Evolutionary conservation across 2,329 filamentous ascomycete genomes (phyloP).

Genomic region (Arthrobotrys megalospora): DNA sequence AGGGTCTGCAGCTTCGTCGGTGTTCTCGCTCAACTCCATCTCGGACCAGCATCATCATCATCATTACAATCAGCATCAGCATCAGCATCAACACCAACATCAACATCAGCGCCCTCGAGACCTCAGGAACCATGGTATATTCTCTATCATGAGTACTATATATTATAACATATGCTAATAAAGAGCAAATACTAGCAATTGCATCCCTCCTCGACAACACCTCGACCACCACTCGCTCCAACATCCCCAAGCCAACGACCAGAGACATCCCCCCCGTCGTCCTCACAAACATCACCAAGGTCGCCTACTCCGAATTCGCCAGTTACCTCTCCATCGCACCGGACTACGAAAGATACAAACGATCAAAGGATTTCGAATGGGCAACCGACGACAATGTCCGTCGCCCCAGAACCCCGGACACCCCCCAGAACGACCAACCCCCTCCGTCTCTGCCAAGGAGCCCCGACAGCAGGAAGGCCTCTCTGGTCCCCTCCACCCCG

Average conservation of each 20-base stretch:
- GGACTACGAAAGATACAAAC: conserved; percentile 88
- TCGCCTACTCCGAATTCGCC: conserved; percentile 84
- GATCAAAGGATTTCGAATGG: conserved; percentile 80
- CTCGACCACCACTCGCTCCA: conserved; percentile 91
- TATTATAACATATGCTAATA: neutral
- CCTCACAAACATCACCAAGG: conserved; percentile 86
- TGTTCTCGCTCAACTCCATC: conserved; percentile 74
- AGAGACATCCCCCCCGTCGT: conserved; percentile 94
- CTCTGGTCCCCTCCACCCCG: conserved; percentile 41
- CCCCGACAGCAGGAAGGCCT: conserved; percentile 45
- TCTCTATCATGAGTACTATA: no score
- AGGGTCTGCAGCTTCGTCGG: conserved; percentile 88
- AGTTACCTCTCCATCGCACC: conserved; percentile 88
- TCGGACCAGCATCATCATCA: conserved; percentile 30
- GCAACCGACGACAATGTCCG: conserved; percentile 65
- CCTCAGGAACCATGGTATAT: no score
- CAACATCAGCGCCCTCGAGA: neutral
- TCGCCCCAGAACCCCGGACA: conserved; percentile 62
- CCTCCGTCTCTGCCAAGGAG: conserved; percentile 20
- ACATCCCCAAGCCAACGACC: conserved; percentile 85
- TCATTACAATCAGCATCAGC: neutral
- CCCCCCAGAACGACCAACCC: conserved; percentile 46
- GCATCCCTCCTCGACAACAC: conserved; percentile 80
- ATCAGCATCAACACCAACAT: neutral
- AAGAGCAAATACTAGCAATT: conserved; percentile 75